These are phyloP conservation scores for Nicotiana tomentosiformis DNA, from an alignment of 257 asterid species.

Conservation along the genomic window DNA sequence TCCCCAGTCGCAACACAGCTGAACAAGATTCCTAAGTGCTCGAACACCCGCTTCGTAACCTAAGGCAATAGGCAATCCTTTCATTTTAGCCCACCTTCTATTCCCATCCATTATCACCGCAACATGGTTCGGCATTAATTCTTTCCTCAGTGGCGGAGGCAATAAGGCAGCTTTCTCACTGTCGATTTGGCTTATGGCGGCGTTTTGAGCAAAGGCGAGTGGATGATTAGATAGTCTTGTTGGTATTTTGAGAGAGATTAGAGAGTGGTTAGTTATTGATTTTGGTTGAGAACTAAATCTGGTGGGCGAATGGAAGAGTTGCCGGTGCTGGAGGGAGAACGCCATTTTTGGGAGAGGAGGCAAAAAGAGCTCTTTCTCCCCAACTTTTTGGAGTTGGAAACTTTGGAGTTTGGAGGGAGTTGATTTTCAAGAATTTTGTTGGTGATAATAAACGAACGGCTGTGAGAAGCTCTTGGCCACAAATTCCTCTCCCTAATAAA, in stretches of 20 bases:
- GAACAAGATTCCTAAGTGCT: conserved; percentile 32
- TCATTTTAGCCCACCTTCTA: conserved; percentile 60
- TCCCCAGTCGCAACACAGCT: conserved; percentile 45
- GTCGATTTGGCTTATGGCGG: neutral
- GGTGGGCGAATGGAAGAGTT: neutral
- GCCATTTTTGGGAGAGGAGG: neutral
- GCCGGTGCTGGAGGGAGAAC: neutral
- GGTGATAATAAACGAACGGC: neutral
- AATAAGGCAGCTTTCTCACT: neutral
- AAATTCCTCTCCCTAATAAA: too few relatives aligned
- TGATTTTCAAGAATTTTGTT: neutral
- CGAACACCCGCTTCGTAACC: conserved; percentile 54
- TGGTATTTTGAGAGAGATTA: neutral
- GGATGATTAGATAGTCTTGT: neutral
- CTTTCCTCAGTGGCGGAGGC: conserved; percentile 17
- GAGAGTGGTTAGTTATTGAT: neutral
- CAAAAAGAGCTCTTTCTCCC: neutral
- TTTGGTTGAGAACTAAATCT: neutral
- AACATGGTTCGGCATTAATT: conserved; percentile 31
- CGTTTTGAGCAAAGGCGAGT: neutral
- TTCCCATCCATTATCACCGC: conserved; percentile 63
- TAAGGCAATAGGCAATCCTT: conserved; percentile 28
- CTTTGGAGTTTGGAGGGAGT: neutral
- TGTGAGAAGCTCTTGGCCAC: neutral
- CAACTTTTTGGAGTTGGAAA: neutral